Evolutionary conservation across 306 rosid genomes (phyloP), one percentile per base, ranked within the genome.

Genomic region (Cyclanthera cordifolia): DNA sequence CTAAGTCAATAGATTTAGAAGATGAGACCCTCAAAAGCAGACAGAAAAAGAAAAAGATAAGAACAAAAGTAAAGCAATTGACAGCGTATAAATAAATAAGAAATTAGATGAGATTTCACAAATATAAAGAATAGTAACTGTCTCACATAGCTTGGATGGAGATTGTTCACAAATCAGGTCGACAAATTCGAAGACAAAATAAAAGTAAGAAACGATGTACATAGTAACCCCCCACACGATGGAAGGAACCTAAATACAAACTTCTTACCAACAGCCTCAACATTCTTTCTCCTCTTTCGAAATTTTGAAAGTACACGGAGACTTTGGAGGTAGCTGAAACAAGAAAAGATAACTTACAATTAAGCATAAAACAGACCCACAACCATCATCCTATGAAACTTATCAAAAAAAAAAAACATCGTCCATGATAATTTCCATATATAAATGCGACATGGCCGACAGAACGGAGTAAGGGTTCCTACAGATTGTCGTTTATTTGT

Each of bases 241-340:
- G 52, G 34, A 24, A 65, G 47, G 70, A 52, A 65, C 37, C 70
- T 12, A 46, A 65, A 65, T 24, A 46, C 69, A 41, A 27, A 64
- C 70, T 58, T 13, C 70, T 65, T 65, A 65, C 70, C 70, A 24
- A 43, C 53, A 43, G 23, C 55, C 60, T 69, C 73, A 69, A 19
- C 47, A 51, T 69, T 69, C 73, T n/a, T 52, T 50, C 72, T 69
- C 72, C 56, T 67, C 72, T 59, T 69, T 69, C 4, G 73, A 60
- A 50, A 69, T 60, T 51, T 49, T 69, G 7, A 30, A n/a, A 53
- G 73, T 5, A 69, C 60, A 30, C 19, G 61, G 47, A 69, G 60
- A 69, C 73, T 53, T 69, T 20, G 57, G 61, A 28, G 47, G 59
- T 17, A 52, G 30, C 73, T 69, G 73, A 51, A 69, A 53, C 60